Conservation (phyloP, 164 flowering plant genomes). For the Echeveria elegans region DNA sequence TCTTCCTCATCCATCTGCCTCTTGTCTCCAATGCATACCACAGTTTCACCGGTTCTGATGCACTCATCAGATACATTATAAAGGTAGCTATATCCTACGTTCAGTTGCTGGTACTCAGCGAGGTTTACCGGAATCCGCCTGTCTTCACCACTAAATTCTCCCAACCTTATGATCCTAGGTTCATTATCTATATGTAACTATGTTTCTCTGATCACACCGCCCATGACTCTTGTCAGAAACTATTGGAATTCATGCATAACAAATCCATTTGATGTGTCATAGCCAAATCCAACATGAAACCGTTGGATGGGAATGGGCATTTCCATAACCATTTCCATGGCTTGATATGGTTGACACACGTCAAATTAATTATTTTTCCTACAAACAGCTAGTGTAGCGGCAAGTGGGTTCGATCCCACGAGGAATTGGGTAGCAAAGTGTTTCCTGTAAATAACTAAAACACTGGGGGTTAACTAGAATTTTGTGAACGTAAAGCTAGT, state of each 20-base stretch:
- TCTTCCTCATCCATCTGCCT: conserved; percentile 26
- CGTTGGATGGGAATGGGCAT: conserved; percentile 42
- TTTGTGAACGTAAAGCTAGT: no score
- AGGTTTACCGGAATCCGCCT: conserved; percentile 47
- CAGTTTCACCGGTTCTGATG: conserved; percentile 47
- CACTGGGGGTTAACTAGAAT: no score
- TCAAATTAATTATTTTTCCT: no score
- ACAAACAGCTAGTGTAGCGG: no score
- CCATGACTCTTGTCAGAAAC: conserved; percentile 49
- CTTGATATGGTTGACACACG: conserved; percentile 34
- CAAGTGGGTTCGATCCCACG: no score
- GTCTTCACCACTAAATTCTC: conserved; percentile 78
- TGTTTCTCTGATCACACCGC: conserved; percentile 52
- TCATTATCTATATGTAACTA: conserved; percentile 60
- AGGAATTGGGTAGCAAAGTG: no score
- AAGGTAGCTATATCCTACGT: conserved; percentile 56
- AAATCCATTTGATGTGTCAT: conserved; percentile 49
- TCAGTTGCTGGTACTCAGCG: conserved; percentile 10
- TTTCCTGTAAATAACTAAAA: no score
- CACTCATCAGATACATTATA: conserved; percentile 48
- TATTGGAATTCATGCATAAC: conserved; percentile 77
- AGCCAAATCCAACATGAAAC: conserved; percentile 67
- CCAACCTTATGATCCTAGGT: conserved; percentile 37
- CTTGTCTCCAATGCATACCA: conserved; percentile 38
- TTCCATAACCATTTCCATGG: conserved; percentile 21